Conservation (phyloP, 345 rosid species). For the Sisymbrium irio region DNA sequence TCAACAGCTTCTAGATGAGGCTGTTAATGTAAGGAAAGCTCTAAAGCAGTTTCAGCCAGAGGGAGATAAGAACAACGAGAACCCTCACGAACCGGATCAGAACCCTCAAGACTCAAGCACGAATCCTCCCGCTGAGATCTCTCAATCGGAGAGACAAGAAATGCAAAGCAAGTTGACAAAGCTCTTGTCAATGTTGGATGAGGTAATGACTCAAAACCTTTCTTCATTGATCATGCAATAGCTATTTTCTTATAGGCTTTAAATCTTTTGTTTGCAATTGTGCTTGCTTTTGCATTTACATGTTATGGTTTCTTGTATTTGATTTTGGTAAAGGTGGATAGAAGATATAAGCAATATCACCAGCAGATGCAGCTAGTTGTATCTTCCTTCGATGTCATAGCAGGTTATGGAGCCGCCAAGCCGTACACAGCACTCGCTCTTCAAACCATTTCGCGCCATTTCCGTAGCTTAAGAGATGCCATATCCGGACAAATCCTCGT, state of each 20-base stretch:
- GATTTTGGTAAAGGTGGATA: constrained; percentile 63
- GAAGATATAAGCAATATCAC: constrained; percentile 89
- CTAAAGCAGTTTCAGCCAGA: constrained; percentile 53
- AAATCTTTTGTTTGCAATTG: background rate
- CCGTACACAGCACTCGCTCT: constrained; percentile 93
- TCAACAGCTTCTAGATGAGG: constrained; percentile 89
- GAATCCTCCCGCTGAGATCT: constrained; percentile 49
- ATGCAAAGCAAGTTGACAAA: constrained; percentile 86
- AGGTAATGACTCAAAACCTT: constrained; percentile 48
- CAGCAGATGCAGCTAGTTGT: constrained; percentile 98
- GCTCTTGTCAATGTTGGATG: constrained; percentile 92
- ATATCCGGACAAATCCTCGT: constrained; percentile 65
- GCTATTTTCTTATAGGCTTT: background rate
- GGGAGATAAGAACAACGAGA: constrained; percentile 46
- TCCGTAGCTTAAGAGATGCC: constrained; percentile 86
- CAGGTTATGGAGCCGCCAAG: constrained; percentile 89
- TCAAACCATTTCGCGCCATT: constrained; percentile 97
- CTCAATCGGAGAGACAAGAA: constrained; percentile 85
- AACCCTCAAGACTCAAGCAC: constrained; percentile 44
- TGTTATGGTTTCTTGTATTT: background rate
- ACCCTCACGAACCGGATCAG: constrained; percentile 47
- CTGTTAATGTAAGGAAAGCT: constrained; percentile 82
- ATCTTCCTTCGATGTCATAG: constrained; percentile 87
- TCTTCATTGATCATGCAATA: background rate
- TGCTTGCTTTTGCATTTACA: constrained; percentile 1